Conservation (phyloP, 1,284 basidiomycete genomes). For the Ustilago crameri region DNA sequence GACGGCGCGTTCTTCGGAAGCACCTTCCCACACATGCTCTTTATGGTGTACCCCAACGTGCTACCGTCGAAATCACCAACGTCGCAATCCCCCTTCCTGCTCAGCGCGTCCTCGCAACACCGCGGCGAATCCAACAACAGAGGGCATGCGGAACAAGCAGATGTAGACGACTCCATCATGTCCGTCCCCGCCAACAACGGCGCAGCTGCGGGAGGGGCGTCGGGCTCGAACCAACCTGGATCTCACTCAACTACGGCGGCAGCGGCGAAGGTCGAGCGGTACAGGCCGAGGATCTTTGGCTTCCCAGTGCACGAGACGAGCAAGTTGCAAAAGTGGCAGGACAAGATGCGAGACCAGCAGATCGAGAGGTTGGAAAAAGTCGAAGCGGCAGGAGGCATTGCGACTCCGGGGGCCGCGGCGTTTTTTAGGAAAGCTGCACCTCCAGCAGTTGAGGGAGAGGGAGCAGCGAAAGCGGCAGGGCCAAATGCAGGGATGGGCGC, state of each 20-base stretch:
- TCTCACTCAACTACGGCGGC: conserved; percentile 44
- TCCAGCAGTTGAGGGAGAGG: not conserved
- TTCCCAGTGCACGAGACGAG: conserved; percentile 66
- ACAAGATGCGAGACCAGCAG: conserved; percentile 54
- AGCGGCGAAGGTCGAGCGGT: conserved; percentile 60
- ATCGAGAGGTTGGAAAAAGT: conserved; percentile 53
- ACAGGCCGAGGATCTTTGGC: conserved; percentile 66
- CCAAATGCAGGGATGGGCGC: not conserved
- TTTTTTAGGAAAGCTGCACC: conserved; percentile 36
- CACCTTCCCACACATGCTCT: conserved; percentile 68
- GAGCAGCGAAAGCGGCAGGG: not conserved
- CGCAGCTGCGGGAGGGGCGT: conserved; percentile 16
- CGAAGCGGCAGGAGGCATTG: conserved; percentile 45
- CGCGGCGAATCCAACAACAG: conserved; percentile 24
- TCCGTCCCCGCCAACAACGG: conserved; percentile 20
- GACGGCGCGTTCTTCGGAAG: conserved; percentile 68
- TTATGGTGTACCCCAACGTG: conserved; percentile 78
- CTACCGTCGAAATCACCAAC: conserved; percentile 70
- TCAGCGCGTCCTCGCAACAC: conserved; percentile 34
- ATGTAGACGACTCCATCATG: conserved; percentile 49
- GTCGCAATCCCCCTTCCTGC: conserved; percentile 55
- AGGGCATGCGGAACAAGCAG: conserved; percentile 71
- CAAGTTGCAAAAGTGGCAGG: conserved; percentile 66
- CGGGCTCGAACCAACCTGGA: conserved; percentile 4
- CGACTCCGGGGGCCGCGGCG: conserved; percentile 34